Evolutionary conservation across 2,329 filamentous ascomycete species (phyloP), one percentile per base, ranked within the genome.

Genomic region (Fusarium subglutinans): DNA sequence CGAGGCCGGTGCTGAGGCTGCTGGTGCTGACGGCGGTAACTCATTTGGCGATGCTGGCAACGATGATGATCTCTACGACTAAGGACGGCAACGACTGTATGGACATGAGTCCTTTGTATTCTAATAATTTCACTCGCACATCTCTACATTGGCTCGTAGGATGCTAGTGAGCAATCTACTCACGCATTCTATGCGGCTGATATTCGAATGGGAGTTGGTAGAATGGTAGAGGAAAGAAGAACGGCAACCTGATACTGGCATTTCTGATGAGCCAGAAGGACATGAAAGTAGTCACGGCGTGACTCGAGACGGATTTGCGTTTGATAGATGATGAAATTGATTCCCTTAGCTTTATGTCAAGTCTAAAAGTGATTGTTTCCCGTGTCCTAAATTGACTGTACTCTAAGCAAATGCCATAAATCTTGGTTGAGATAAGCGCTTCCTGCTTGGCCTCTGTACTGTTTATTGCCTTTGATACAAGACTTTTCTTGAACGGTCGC

Each of bases 21-120:
- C 85, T 79, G 82, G 86, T 84, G 77, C 89, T 85, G 82, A 89
- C 86, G 84, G 88, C 72, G 85, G 89, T 76, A 87, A 88, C 86
- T 83, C 90, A 56, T 95, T 96, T 79, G 95, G 95, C 75, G 93
- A 95, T 80, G 94, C 91, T 77, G 96, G 94, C 79, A 95, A 97
- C 83, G 96, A 98, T 82, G 96, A 98, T 84, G 96, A 95, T 86
- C 93, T 98, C 83, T 98, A 98, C 84, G 94, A 98, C 86, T 98
- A 95, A 89, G 68, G 67, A 63, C 51, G 65, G 63, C 62, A 66
- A 74, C 58, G 61, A 64, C 57, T 72, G 69, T 60, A 65, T 60
- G 69, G 76, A 72, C 71, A 79, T 50, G 74, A 67, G 74, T 76
- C 78, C 77, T 75, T 69, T 87, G 85, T 87, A 87, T 83, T 87